These are phyloP conservation scores for Pythium volutum DNA, from an alignment of 352 stramenopile genomes.

Conservation along the genomic window DNA sequence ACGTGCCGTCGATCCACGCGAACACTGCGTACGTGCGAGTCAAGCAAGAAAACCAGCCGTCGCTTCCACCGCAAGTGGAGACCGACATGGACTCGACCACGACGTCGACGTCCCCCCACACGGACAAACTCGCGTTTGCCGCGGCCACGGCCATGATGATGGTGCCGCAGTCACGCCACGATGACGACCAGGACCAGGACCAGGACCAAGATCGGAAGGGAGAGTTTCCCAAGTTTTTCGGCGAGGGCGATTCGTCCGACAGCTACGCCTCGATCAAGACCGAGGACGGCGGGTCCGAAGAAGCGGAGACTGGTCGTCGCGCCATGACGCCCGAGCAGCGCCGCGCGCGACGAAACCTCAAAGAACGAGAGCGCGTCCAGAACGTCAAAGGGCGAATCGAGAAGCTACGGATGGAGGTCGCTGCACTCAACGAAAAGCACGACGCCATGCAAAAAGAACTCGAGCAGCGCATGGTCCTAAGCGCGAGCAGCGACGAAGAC, in stretches of 20 bases:
- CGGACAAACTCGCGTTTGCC: conserved; percentile 12
- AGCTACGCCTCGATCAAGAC: conserved; percentile 11
- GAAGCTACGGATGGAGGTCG: conserved; percentile 10
- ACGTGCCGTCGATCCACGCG: background rate
- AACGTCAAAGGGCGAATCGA: conserved; percentile 13
- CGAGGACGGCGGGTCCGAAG: background rate
- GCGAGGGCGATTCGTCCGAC: conserved; percentile 10
- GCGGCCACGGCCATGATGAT: conserved; percentile 9
- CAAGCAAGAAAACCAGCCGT: conserved; percentile 3
- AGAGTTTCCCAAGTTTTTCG: conserved; percentile 1
- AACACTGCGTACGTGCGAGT: background rate
- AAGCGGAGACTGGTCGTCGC: background rate
- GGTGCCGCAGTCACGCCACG: background rate
- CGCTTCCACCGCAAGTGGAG: background rate
- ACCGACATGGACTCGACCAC: conserved; percentile 13
- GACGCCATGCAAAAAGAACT: conserved; percentile 34
- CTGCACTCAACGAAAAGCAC: conserved; percentile 13
- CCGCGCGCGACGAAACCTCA: conserved; percentile 53
- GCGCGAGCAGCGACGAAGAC: background rate
- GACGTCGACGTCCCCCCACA: conserved; percentile 11
- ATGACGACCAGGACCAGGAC: conserved; percentile 3
- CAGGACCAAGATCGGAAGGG: no score
- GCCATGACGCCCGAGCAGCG: conserved; percentile 36
- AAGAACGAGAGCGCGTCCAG: conserved; percentile 42
- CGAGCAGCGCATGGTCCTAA: conserved; percentile 4